Evolutionary conservation across 306 rosid species (phyloP).

Genomic region (Sophora flavescens): DNA sequence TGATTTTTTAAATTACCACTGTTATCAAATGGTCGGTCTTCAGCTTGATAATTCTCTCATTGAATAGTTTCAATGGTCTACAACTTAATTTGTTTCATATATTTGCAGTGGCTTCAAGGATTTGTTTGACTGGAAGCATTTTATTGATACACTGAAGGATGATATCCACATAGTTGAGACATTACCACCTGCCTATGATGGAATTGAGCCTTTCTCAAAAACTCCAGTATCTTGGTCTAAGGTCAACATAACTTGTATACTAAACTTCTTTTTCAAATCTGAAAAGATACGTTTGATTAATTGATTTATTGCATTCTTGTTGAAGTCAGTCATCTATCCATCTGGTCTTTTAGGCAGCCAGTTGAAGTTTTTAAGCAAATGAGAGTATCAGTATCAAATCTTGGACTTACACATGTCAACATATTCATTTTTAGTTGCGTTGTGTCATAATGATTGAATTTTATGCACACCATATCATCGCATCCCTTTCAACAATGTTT

Average conservation of each 20-base stretch:
- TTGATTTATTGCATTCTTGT: slow-evolving; percentile 31
- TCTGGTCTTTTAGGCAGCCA: slow-evolving; percentile 26
- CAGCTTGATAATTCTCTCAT: slow-evolving; percentile 25
- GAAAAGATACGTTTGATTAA: slow-evolving; percentile 10
- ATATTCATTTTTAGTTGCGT: slow-evolving; percentile 37
- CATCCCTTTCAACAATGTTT: slow-evolving; percentile 33
- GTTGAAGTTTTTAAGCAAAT: slow-evolving; percentile 29
- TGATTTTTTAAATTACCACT: background rate
- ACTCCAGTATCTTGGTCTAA: slow-evolving; percentile 97
- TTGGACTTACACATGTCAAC: slow-evolving; percentile 19
- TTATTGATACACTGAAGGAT: slow-evolving; percentile 79
- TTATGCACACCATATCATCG: slow-evolving; percentile 21
- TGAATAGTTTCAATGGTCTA: slow-evolving; percentile 31
- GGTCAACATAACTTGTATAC: slow-evolving; percentile 55
- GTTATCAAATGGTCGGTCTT: slow-evolving; percentile 30
- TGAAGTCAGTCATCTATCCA: slow-evolving; percentile 34
- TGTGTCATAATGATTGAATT: slow-evolving; percentile 20
- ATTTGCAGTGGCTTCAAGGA: slow-evolving; percentile 90
- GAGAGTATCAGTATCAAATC: slow-evolving; percentile 14
- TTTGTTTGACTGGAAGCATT: slow-evolving; percentile 93
- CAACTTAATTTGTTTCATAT: slow-evolving; percentile 42
- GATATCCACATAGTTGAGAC: slow-evolving; percentile 87
- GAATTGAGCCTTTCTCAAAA: slow-evolving; percentile 76
- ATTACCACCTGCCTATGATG: slow-evolving; percentile 75
- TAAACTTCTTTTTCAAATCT: slow-evolving; percentile 27